Conservation (phyloP, 139 green algal species). For the Chloropicon primus region DNA sequence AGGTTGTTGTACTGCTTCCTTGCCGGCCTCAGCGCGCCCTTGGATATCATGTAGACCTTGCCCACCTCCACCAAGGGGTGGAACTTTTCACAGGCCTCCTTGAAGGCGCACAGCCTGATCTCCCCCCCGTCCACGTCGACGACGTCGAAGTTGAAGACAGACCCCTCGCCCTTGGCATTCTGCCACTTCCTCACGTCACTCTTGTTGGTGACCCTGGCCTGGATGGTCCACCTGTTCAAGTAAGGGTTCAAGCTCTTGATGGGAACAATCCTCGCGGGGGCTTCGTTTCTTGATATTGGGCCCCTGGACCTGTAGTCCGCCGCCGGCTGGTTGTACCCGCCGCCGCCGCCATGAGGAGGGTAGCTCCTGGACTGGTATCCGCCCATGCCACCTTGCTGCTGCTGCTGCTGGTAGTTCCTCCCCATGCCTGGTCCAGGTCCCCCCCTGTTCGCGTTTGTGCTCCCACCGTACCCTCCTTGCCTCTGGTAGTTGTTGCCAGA, state of each 20-base stretch:
- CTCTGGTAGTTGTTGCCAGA: too few species aligned
- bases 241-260: conserved; percentile 89
- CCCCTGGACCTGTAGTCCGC: background rate
- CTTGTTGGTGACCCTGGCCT: conserved; percentile 67
- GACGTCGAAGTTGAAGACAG: conserved; percentile 89
- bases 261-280: conserved; percentile 49
- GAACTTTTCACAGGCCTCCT: conserved; percentile 30
- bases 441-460: too few species aligned
- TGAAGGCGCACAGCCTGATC: conserved; percentile 65
- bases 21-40: conserved; percentile 54
- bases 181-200: conserved; percentile 54
- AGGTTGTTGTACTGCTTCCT: conserved; percentile 56
- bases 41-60: conserved; percentile 65
- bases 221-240: conserved; percentile 86
- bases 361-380: too few species aligned
- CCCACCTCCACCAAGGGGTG: conserved; percentile 24
- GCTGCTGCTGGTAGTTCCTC: too few species aligned
- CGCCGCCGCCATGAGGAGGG: conserved; percentile 1
- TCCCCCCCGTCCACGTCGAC: conserved; percentile 52
- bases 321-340: background rate
- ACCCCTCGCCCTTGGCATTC: conserved; percentile 68
- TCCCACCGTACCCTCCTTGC: background rate
- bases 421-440: too few species aligned
- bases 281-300: conserved; percentile 31
- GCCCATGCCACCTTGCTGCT: too few species aligned